These are phyloP conservation scores for Lachancea lanzarotensis DNA, from an alignment of 805 yeast genomes.

Conservation along the genomic window DNA sequence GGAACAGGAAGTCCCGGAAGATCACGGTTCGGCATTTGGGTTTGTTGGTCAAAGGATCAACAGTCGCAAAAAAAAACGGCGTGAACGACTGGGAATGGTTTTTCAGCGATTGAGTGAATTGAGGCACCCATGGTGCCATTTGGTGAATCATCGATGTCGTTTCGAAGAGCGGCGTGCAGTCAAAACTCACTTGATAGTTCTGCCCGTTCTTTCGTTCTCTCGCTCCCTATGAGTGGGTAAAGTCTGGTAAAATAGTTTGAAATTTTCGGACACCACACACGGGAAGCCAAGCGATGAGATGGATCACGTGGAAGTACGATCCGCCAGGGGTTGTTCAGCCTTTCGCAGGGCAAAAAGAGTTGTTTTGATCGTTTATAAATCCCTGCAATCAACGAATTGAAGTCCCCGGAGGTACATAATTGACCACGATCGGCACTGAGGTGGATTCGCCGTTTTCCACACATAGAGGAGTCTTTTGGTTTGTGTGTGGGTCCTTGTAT, in stretches of 20 bases:
- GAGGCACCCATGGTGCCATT: constrained; percentile 76
- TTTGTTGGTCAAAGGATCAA: constrained; percentile 40
- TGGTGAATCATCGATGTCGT: constrained; percentile 28
- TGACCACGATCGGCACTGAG: background rate
- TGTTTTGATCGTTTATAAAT: no score
- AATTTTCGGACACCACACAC: constrained; percentile 1
- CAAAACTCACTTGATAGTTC: no score
- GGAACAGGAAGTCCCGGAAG: constrained; percentile 67
- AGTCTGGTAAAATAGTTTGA: no score
- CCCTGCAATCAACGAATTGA: constrained; percentile 1
- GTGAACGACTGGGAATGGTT: constrained; percentile 47
- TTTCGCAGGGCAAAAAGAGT: no score
- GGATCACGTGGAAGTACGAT: no score
- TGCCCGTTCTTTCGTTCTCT: background rate
- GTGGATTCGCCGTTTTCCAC: constrained; percentile 3
- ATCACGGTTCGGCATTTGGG: constrained; percentile 70
- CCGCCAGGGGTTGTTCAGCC: no score
- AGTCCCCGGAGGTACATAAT: constrained; percentile 15
- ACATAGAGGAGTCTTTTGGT: constrained; percentile 9
- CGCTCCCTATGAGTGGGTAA: no score
- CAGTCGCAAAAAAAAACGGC: constrained; percentile 63
- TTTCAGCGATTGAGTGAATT: constrained; percentile 48
- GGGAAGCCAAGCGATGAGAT: no score
- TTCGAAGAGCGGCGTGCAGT: no score
- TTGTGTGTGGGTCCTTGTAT: constrained; percentile 13